A percentile compares a stretch with the other conserved stretches of the same genome.
These are phyloP conservation scores for Butyriboletus appendiculatus DNA, from an alignment of 1,284 basidiomycete genomes.

Conservation along the genomic window DNA sequence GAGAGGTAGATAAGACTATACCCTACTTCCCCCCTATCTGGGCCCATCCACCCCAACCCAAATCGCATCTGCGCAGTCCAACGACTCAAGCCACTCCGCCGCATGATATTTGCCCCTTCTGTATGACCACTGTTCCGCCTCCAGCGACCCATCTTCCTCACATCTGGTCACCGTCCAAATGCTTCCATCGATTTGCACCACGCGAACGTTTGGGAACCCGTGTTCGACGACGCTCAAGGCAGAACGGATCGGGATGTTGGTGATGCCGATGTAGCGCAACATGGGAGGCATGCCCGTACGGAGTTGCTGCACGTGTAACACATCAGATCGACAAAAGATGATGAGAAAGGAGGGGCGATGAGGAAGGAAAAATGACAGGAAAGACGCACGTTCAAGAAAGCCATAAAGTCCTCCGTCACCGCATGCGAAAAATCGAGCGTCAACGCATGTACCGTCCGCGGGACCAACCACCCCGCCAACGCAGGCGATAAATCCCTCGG, in stretches of 20 bases:
- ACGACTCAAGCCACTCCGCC: slow-evolving; percentile 63
- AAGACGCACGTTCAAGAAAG: slow-evolving; percentile 36
- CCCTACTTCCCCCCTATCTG: background rate
- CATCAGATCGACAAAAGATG: background rate
- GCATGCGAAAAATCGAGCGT: slow-evolving; percentile 46
- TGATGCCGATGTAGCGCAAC: slow-evolving; percentile 56
- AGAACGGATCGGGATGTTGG: slow-evolving; percentile 49
- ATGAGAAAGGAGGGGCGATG: background rate
- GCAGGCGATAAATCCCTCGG: slow-evolving; percentile 63
- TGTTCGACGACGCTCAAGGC: slow-evolving; percentile 49
- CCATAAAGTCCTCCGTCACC: slow-evolving; percentile 36
- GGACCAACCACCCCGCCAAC: slow-evolving; percentile 67
- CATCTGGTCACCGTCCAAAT: slow-evolving; percentile 52
- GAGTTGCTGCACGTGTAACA: slow-evolving; percentile 50
- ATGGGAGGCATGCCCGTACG: slow-evolving; percentile 54
- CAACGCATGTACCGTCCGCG: slow-evolving; percentile 54
- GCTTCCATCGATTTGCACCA: slow-evolving; percentile 52
- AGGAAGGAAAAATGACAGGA: slow-evolving; percentile 1
- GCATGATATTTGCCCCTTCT: slow-evolving; percentile 51
- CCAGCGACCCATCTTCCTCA: slow-evolving; percentile 29
- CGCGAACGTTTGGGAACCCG: slow-evolving; percentile 59
- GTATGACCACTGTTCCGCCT: slow-evolving; percentile 58
- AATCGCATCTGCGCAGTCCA: slow-evolving; percentile 53
- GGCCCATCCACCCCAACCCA: slow-evolving; percentile 26
- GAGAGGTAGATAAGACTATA: background rate